Evolutionary conservation across 805 yeast genomes (phyloP).

Genomic region (Candida ascalaphidarum): DNA sequence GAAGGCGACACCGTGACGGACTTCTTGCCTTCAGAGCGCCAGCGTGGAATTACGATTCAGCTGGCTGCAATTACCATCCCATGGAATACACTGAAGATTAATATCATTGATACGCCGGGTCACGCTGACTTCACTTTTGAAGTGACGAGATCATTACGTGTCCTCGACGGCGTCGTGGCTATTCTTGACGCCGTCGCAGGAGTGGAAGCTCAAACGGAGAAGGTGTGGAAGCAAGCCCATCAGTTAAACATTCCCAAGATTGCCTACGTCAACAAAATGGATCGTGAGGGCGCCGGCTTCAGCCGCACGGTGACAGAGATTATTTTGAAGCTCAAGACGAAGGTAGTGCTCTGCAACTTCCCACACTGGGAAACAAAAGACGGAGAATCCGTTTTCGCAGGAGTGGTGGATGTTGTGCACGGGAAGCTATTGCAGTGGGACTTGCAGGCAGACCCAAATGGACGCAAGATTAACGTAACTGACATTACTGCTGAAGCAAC

Average conservation of each 20-base stretch:
- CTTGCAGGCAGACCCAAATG: conserved; percentile 30
- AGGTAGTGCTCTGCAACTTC: conserved; percentile 64
- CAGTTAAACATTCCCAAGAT: conserved; percentile 63
- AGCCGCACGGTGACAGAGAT: conserved; percentile 84
- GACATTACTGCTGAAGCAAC: conserved; percentile 27
- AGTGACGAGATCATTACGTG: conserved; percentile 81
- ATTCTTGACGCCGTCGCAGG: conserved; percentile 95
- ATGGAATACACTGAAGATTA: conserved; percentile 73
- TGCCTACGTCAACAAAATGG: conserved; percentile 90
- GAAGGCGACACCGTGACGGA: conserved; percentile 97
- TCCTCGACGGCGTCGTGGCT: conserved; percentile 89
- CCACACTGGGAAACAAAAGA: conserved; percentile 50
- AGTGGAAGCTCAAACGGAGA: conserved; percentile 96
- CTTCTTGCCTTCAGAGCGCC: conserved; percentile 80
- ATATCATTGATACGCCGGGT: conserved; percentile 94
- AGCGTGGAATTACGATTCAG: conserved; percentile 92
- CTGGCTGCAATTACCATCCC: conserved; percentile 91
- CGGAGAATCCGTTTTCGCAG: conserved; percentile 43
- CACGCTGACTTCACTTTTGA: conserved; percentile 97
- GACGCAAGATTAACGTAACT: conserved; percentile 40
- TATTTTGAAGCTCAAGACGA: conserved; percentile 63
- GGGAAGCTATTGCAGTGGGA: conserved; percentile 52
- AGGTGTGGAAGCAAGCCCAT: conserved; percentile 87
- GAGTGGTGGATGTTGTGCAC: conserved; percentile 70
- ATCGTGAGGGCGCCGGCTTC: conserved; percentile 91